phyloP scores from a whole-genome alignment of 2,329 filamentous ascomycete species.

The Penicillium sp. region DNA sequence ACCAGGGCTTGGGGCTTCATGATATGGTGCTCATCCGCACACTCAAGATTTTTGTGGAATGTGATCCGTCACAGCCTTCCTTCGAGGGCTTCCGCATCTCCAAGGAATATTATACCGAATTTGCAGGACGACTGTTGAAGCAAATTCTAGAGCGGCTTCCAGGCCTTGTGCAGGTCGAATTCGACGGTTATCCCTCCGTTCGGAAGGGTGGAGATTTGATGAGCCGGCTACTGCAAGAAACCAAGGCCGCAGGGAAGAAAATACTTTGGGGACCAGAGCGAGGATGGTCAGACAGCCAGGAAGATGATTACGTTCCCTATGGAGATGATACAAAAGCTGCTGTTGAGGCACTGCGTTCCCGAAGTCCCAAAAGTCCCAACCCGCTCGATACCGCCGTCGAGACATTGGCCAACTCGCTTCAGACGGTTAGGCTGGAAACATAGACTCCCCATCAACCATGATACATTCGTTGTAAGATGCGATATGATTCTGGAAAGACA shows the following conservation, averaged over 20 bases:
- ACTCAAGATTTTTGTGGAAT: constrained; percentile 55
- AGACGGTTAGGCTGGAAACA: constrained; percentile 13
- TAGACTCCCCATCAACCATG: neutral
- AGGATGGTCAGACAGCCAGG: constrained; percentile 35
- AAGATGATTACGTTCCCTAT: constrained; percentile 9
- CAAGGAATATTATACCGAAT: constrained; percentile 54
- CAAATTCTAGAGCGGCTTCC: constrained; percentile 49
- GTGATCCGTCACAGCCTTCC: constrained; percentile 50
- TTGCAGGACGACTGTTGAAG: constrained; percentile 48
- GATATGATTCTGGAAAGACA: constrained; percentile 11
- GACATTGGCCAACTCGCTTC: constrained; percentile 12
- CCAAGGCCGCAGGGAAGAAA: constrained; percentile 30
- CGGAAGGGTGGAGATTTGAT: constrained; percentile 49
- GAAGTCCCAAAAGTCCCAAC: constrained; percentile 3
- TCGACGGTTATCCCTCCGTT: constrained; percentile 54
- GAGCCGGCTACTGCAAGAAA: constrained; percentile 42
- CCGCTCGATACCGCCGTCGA: constrained; percentile 5
- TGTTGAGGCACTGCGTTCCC: constrained; percentile 12
- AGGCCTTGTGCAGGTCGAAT: constrained; percentile 47
- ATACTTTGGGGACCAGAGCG: constrained; percentile 40
- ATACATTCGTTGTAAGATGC: constrained; percentile 1
- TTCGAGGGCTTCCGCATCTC: constrained; percentile 56
- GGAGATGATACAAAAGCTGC: constrained; percentile 10
- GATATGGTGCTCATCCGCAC: constrained; percentile 46
- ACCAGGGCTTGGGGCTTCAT: constrained; percentile 46